Conservation (phyloP, 805 yeast species). For the Zygoascus ofunaensis region DNA sequence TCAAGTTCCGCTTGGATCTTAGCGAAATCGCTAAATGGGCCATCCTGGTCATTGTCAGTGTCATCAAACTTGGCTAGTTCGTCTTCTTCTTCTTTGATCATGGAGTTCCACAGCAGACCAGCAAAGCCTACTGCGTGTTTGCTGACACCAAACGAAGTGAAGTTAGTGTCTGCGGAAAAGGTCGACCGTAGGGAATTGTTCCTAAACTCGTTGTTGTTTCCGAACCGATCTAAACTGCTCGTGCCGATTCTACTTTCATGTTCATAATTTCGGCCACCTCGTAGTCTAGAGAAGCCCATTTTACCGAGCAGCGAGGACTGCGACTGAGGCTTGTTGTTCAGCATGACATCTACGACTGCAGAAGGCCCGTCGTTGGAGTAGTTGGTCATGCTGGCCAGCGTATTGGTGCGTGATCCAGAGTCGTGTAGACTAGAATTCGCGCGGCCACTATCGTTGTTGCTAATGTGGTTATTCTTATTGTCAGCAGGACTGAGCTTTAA, state of each 20-base stretch:
- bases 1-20: conserved; percentile 32
- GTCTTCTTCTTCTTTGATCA: conserved; percentile 21
- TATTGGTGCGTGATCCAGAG: neutral
- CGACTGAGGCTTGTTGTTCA: neutral
- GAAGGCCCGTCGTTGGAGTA: conserved; percentile 3
- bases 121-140: conserved; percentile 28
- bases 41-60: conserved; percentile 17
- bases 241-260: conserved; percentile 13
- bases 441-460: neutral
- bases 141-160: conserved; percentile 21
- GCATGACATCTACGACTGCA: neutral
- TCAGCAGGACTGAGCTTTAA: conserved; percentile 18
- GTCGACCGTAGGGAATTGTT: conserved; percentile 23
- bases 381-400: conserved; percentile 4
- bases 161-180: conserved; percentile 32
- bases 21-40: conserved; percentile 22
- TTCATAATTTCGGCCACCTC: conserved; percentile 10
- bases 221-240: conserved; percentile 2
- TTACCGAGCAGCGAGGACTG: conserved; percentile 11
- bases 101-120: conserved; percentile 23
- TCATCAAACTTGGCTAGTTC: neutral
- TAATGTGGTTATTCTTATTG: neutral
- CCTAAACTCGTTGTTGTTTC: conserved; percentile 9
- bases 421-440: neutral
- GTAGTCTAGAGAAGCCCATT: conserved; percentile 10